Percentiles rank a stretch among this genome's conserved stretches.
Conservation (phyloP, 768 basidiomycete genomes). For the Tylopilus subfusipes region DNA sequence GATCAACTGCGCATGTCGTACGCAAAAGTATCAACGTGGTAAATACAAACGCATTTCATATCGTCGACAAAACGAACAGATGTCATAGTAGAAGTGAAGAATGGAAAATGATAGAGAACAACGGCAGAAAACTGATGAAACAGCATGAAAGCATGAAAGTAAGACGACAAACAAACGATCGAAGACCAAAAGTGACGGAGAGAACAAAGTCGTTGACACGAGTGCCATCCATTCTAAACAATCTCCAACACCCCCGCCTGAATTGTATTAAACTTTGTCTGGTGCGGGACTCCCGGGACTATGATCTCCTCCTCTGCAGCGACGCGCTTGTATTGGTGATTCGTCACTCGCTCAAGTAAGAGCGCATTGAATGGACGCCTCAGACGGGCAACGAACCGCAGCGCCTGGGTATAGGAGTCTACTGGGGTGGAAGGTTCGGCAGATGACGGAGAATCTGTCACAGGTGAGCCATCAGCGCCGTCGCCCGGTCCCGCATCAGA, state of each 20-base stretch:
- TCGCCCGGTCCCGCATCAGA: too few relatives aligned
- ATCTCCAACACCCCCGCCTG: neutral
- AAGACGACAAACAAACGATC: too few relatives aligned
- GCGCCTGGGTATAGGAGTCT: neutral
- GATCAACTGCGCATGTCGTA: too few relatives aligned
- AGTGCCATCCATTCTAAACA: neutral
- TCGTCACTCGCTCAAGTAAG: neutral
- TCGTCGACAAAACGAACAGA: too few relatives aligned
- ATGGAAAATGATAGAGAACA: too few relatives aligned
- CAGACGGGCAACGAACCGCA: slow-evolving; percentile 1
- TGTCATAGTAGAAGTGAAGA: too few relatives aligned
- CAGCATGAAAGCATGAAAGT: too few relatives aligned
- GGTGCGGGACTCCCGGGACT: neutral
- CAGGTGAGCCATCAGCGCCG: neutral
- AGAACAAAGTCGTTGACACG: too few relatives aligned
- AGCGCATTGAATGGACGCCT: neutral
- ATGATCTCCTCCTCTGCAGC: slow-evolving; percentile 3
- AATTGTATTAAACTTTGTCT: neutral
- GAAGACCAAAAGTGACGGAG: too few relatives aligned
- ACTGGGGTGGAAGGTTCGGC: neutral
- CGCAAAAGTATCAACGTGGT: too few relatives aligned
- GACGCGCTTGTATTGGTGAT: neutral
- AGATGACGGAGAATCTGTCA: neutral
- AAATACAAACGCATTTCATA: too few relatives aligned
- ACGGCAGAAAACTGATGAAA: too few relatives aligned